Conservation (phyloP, 805 yeast genomes). For the Yarrowia porcina region DNA sequence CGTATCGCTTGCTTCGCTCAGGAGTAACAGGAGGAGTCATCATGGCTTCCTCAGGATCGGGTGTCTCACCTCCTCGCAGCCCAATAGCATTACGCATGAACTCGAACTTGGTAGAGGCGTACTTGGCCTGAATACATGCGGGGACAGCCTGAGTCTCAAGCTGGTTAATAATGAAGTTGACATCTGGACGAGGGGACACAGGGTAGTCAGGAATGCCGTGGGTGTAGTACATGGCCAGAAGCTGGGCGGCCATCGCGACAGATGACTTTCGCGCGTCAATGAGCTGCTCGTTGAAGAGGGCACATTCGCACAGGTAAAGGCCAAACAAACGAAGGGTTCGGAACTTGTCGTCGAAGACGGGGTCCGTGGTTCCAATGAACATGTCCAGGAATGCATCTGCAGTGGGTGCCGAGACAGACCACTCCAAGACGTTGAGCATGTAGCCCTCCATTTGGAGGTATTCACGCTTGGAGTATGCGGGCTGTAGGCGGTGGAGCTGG, state of each 20-base stretch:
- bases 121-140: constrained; percentile 16
- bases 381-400: constrained; percentile 45
- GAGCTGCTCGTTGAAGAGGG: constrained; percentile 16
- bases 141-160: constrained; percentile 18
- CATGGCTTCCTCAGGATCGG: constrained; percentile 13
- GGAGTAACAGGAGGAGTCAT: constrained; percentile 23
- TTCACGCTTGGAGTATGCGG: constrained; percentile 55
- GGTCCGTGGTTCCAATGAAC: constrained; percentile 27
- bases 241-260: constrained; percentile 23
- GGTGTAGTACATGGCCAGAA: constrained; percentile 24
- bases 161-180: constrained; percentile 25
- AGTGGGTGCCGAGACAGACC: constrained; percentile 68
- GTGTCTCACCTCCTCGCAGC: constrained; percentile 3
- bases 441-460: constrained; percentile 77
- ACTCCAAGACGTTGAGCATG: constrained; percentile 64
- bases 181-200: constrained; percentile 21
- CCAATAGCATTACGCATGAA: constrained; percentile 20
- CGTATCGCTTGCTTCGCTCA: constrained; percentile 12
- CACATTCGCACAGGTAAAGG: constrained; percentile 20
- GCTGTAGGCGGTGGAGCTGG: constrained; percentile 43
- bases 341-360: constrained; percentile 19
- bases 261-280: constrained; percentile 14
- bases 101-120: constrained; percentile 20
- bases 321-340: constrained; percentile 7
- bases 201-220: constrained; percentile 18